Evolutionary conservation across 1,139 yeast genomes (phyloP), one percentile per base, ranked within the genome.

Genomic region (Zygoascus sp.): DNA sequence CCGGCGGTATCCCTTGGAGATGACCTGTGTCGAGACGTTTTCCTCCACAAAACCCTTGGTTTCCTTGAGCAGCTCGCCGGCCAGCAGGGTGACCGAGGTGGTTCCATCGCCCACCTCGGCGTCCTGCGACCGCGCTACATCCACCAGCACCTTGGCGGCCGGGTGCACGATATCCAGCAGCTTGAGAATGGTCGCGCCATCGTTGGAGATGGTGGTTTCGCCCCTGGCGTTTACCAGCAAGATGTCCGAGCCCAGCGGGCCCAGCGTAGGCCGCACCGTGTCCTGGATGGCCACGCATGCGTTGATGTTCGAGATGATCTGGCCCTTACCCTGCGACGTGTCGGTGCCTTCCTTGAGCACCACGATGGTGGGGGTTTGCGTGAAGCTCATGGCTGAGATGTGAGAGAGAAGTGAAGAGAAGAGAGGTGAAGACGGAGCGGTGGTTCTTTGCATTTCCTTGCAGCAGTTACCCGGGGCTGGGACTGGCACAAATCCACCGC

Each of bases 101-200:
- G 99, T 92, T 56, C 99, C 99, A 67, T 92, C 99, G 53, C 99
- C 99, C 49, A 92, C 97, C 68, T 92, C 99, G 19, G 97, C 96
- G 68, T 92, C 99, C 69, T 92, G 99, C 1, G 97, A 83, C 62
- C 96, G 79, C 11, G 97, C 87, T 51, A 92, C 87, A 65, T 92
- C 99, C 46, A 92, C 98, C 56, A 92, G 72, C 65, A 92, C 83
- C 64, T 86, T 85, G 10, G 98, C 98, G 13, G 98, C 98, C 5
- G 99, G 98, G 64, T 92, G 99, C 22, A 94, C 97, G 50, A 94
- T 95, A 63, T 94, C 98, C 58, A 92, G 73, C 53, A 90, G 75
- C 65, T 85, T 88, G 66, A 92, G 74, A 58, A 92, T 92, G 2
- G 99, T 94, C 44, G 98, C 98, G 51, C 98, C 99, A 64, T 92